Base-by-base conservation (phyloP, 495 filamentous ascomycete species). In the Tuber aestivum region DNA sequence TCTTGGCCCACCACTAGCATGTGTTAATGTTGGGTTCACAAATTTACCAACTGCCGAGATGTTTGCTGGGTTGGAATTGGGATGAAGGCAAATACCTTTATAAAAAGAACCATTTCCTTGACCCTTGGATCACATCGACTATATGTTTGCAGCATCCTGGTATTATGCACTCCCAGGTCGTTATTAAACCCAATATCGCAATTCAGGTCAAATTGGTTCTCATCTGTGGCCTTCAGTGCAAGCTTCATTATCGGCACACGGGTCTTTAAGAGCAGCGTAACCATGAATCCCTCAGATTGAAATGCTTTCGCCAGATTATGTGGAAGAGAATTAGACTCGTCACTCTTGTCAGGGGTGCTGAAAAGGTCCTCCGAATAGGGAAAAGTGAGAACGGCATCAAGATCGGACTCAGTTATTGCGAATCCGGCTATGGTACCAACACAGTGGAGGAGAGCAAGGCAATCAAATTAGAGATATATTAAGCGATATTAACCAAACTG, bases 121-220 rank as follows among this genome's bases (percentile, higher is more conserved):
- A 96, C 91, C 7, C 93, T 89, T 4, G 87, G 84, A 82, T 96
- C 93, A 73, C 89, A 90, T 75, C 87, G 86, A 1, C 89, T 91
- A 83, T 96, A 96, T 80, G 91, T 94, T 37, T 89, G 89, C 41
- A 96, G 86, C 7, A 96, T 88, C 37, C 88, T 84, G 0, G 93
- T 94, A 84, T 95, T 96, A 78, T 94, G 90, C 10, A 95, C 82
- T 0, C 89, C 93, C 18, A 96, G 87, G 56, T 89, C 87, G 35
- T 94, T 93, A 0, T 91, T 90, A 78, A 95, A 95, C 79, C 93
- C 95, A 84, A 96, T 92, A 82, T 96, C 93, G 83, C 91, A 94
- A 21, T 75, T 70, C 56, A 83, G 38, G 35, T 79, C 81, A 70
- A 72, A 72, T 7, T 74, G 72, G 20, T 12, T 68, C 50, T 81